A percentile compares a stretch with the other conserved stretches of the same genome.
These are phyloP conservation scores for Yarrowia sp. DNA, from an alignment of 805 yeast species.

Conservation along the genomic window DNA sequence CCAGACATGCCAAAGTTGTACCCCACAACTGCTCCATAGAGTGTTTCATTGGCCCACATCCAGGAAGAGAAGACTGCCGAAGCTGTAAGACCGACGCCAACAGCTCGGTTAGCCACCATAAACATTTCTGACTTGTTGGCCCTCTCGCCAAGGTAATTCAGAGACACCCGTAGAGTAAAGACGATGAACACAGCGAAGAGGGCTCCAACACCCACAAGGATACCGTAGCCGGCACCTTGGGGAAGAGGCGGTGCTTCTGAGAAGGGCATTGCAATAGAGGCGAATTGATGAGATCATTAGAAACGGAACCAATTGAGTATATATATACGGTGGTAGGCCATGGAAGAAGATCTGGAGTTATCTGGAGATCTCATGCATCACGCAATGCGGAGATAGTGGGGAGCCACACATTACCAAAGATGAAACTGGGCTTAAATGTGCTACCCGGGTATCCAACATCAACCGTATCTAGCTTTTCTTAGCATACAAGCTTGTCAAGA, in stretches of 20 bases:
- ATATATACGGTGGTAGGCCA: conserved; percentile 1
- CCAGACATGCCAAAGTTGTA: conserved; percentile 51
- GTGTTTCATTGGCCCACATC: conserved; percentile 48
- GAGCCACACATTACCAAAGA: conserved; percentile 7
- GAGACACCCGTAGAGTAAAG: conserved; percentile 32
- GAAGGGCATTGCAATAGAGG: not conserved
- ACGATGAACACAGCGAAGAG: conserved; percentile 48
- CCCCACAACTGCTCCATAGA: conserved; percentile 42
- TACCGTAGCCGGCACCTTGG: conserved; percentile 72
- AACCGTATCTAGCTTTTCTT: not conserved
- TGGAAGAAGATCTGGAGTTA: not conserved
- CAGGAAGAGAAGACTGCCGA: conserved; percentile 47
- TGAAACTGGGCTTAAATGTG: not conserved
- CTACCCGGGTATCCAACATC: not conserved
- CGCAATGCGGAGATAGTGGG: conserved; percentile 20
- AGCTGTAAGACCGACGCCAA: conserved; percentile 44
- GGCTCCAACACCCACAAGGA: conserved; percentile 76
- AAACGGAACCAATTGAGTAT: not conserved
- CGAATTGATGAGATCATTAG: not conserved
- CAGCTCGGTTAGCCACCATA: conserved; percentile 43
- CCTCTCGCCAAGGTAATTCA: conserved; percentile 29
- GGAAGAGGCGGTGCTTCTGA: conserved; percentile 19
- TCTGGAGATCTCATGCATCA: not conserved
- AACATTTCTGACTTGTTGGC: conserved; percentile 34
- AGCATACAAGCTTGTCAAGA: not conserved